phyloP scores from a whole-genome alignment of 495 filamentous ascomycete genomes.

The Aspergillus baeticus region DNA sequence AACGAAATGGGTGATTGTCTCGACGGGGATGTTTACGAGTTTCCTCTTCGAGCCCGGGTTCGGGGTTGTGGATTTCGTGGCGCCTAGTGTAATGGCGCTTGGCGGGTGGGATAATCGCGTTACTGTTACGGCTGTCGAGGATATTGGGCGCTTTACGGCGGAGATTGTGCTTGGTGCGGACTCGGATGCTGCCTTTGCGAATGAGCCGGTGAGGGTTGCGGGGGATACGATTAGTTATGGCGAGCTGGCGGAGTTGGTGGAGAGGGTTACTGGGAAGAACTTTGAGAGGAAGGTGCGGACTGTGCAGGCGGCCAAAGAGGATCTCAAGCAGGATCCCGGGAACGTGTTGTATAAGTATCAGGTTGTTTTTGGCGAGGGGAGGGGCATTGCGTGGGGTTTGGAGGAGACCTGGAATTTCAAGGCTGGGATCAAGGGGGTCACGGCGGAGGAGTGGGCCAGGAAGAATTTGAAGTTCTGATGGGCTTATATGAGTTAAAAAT shows the following conservation, averaged over 20 bases:
- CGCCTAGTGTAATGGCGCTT: conserved; percentile 45
- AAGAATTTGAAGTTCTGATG: neutral
- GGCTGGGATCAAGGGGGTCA: conserved; percentile 38
- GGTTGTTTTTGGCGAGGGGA: conserved; percentile 56
- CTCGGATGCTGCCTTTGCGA: conserved; percentile 11
- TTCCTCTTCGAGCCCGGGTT: conserved; percentile 59
- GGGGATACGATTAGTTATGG: conserved; percentile 60
- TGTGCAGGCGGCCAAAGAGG: conserved; percentile 32
- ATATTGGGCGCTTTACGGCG: conserved; percentile 59
- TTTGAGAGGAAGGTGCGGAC: conserved; percentile 48
- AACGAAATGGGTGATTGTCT: conserved; percentile 57
- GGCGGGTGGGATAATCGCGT: conserved; percentile 56
- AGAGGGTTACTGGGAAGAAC: conserved; percentile 33
- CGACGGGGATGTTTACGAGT: conserved; percentile 62
- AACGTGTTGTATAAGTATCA: conserved; percentile 57
- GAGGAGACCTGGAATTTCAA: conserved; percentile 46
- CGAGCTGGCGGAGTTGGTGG: conserved; percentile 49
- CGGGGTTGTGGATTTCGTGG: conserved; percentile 48
- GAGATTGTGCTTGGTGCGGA: conserved; percentile 43
- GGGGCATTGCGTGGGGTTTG: conserved; percentile 58
- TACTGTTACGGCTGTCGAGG: conserved; percentile 54
- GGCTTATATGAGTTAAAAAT: no score
- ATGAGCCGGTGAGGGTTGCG: conserved; percentile 44
- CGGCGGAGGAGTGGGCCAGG: conserved; percentile 41
- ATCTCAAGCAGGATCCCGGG: conserved; percentile 44